These are phyloP conservation scores for Solanum pennellii DNA, from an alignment of 257 asterid species.

Conservation along the genomic window DNA sequence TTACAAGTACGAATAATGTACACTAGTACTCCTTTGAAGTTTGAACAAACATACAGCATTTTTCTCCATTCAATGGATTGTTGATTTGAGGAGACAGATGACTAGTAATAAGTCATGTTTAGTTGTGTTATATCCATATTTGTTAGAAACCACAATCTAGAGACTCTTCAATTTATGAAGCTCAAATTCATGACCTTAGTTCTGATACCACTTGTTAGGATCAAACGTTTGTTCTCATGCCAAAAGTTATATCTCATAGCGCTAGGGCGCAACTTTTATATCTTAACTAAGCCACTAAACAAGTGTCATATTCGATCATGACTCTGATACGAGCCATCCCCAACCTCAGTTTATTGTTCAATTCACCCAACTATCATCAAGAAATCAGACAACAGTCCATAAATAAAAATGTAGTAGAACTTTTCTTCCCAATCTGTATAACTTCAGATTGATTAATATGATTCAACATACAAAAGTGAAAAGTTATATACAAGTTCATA, in stretches of 20 bases:
- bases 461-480: not conserved
- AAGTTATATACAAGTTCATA: not conserved
- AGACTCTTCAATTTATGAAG: not conserved
- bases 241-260: not conserved
- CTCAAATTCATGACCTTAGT: not conserved
- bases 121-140: not conserved
- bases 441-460: not conserved
- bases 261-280: not conserved
- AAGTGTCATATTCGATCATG: not conserved
- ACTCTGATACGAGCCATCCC: not conserved
- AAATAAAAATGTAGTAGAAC: not conserved
- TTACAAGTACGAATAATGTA: not conserved
- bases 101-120: not conserved
- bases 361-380: not conserved
- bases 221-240: not conserved
- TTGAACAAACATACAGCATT: not conserved
- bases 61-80: not conserved
- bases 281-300: not conserved
- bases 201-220: not conserved
- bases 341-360: not conserved
- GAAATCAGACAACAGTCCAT: not conserved
- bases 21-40: not conserved
- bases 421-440: not conserved
- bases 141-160: not conserved
- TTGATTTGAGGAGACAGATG: not conserved